Conservation (phyloP, 2,329 filamentous ascomycete genomes). For the Bipolaris sorokiniana region DNA sequence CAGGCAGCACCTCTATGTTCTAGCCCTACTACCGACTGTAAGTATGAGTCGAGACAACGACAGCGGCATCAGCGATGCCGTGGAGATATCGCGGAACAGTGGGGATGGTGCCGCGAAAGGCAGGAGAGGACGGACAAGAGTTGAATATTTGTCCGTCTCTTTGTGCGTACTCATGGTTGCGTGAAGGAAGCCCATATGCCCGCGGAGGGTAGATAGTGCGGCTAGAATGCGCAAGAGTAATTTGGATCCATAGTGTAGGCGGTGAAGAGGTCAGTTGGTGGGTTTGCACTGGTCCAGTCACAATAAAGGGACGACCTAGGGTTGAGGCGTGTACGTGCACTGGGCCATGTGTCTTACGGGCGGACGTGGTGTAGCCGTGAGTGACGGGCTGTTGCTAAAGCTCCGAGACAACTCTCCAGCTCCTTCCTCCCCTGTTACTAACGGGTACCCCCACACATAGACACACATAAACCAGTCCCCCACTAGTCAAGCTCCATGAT, state of each 20-base stretch:
- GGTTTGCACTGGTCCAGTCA: neutral
- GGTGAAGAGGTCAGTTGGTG: neutral
- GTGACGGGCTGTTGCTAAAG: neutral
- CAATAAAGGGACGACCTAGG: neutral
- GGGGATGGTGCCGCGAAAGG: neutral
- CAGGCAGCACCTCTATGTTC: neutral
- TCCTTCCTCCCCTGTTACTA: neutral
- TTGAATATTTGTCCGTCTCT: neutral
- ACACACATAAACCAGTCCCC: neutral
- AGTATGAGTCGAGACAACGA: neutral
- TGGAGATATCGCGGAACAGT: neutral
- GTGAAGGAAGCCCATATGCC: neutral
- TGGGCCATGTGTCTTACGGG: neutral
- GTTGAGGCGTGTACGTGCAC: neutral
- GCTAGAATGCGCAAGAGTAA: neutral
- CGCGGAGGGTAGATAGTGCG: neutral
- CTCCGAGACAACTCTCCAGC: conserved; percentile 2
- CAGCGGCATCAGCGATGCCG: neutral
- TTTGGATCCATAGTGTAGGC: neutral
- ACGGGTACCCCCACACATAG: neutral
- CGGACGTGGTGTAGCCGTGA: neutral
- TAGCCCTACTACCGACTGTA: neutral
- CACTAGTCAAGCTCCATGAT: neutral
- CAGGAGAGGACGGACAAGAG: neutral
- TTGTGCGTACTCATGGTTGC: neutral